A percentile compares a stretch with the other conserved stretches of the same genome.
Conservation (phyloP, 352 stramenopile genomes). For the Globisporangium rhizosaccharum region DNA sequence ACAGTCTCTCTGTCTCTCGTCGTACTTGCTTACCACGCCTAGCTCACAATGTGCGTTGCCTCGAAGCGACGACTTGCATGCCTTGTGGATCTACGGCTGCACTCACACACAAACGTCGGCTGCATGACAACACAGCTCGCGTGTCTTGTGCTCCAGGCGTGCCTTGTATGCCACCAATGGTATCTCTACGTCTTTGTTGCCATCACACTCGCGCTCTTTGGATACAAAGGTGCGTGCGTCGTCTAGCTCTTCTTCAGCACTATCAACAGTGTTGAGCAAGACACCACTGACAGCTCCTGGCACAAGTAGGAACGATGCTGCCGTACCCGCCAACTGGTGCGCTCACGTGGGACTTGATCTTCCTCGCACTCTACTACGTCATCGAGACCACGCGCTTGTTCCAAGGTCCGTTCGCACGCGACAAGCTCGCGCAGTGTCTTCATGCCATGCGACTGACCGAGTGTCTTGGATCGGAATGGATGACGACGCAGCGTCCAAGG, state of each 20-base stretch:
- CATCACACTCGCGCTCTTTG: constrained; percentile 42
- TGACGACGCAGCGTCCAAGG: constrained; percentile 51
- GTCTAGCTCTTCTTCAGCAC: constrained; percentile 7
- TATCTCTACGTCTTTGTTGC: constrained; percentile 62
- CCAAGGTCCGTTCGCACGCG: constrained; percentile 29
- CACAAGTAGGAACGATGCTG: constrained; percentile 33
- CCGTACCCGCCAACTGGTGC: constrained; percentile 40
- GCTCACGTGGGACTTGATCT: constrained; percentile 52
- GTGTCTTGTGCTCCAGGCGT: constrained; percentile 56
- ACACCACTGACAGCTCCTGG: neutral
- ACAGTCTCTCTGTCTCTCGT: neutral
- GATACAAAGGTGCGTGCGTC: constrained; percentile 56
- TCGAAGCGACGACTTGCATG: neutral
- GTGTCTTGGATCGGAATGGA: too few species aligned
- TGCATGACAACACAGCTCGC: constrained; percentile 28
- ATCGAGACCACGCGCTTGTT: constrained; percentile 63
- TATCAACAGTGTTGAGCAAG: neutral
- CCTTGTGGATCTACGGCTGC: neutral
- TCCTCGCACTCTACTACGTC: constrained; percentile 54
- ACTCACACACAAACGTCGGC: neutral
- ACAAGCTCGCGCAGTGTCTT: neutral
- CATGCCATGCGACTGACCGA: too few species aligned
- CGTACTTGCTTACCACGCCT: neutral
- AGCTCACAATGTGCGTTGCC: constrained; percentile 5
- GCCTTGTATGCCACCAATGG: constrained; percentile 63